A percentile compares a stretch with the other conserved stretches of the same genome.
phyloP scores from a whole-genome alignment of 2,329 filamentous ascomycete species.

The Fusarium redolens region DNA sequence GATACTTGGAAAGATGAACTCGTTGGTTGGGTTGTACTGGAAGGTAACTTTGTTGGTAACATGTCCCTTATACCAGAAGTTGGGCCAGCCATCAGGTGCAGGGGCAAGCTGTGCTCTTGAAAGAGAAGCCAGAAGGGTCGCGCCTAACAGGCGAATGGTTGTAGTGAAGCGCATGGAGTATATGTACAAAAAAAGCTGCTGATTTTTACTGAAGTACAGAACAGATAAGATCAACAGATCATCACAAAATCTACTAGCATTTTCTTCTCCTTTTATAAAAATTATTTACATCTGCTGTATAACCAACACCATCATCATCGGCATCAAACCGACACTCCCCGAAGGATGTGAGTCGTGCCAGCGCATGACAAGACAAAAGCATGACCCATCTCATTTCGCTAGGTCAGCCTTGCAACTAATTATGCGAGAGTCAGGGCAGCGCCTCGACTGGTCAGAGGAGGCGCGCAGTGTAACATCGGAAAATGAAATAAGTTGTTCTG shows the following conservation, averaged over 20 bases:
- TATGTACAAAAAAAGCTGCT: fast-evolving
- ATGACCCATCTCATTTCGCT: background rate
- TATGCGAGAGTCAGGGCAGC: conserved; percentile 12
- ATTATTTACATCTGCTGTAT: background rate
- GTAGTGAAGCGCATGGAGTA: background rate
- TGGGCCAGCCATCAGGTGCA: conserved; percentile 35
- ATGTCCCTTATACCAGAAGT: conserved; percentile 36
- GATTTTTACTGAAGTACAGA: background rate
- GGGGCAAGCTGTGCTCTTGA: conserved; percentile 8
- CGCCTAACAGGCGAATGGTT: background rate
- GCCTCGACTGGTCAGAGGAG: background rate
- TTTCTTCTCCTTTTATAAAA: background rate
- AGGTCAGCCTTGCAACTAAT: background rate
- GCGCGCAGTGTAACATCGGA: background rate
- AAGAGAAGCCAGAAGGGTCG: background rate
- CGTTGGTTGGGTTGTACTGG: conserved; percentile 43
- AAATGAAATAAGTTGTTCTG: background rate
- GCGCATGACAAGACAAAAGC: conserved; percentile 18
- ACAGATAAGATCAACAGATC: background rate
- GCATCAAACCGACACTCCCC: conserved; percentile 31
- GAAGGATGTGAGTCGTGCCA: conserved; percentile 15
- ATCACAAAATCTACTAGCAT: fast-evolving
- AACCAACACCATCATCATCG: background rate
- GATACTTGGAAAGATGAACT: conserved; percentile 43
- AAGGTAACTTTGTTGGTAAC: conserved; percentile 36